Base-by-base conservation (phyloP, 1,139 yeast species). In the Zygosaccharomyces sapae region DNA sequence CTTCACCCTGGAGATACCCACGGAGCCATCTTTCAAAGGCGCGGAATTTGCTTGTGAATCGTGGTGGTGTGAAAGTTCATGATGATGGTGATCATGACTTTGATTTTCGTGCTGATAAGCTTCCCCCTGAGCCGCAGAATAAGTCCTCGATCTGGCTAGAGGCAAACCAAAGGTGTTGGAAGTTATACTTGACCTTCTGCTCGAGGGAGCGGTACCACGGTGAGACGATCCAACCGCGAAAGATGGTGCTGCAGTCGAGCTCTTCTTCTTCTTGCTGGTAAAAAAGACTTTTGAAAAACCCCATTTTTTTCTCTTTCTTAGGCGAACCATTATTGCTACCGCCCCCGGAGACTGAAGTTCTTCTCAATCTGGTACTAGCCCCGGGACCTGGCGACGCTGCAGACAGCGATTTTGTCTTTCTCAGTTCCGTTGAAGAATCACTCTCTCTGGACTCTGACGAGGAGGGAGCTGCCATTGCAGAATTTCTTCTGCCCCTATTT, bases 281-380 rank as follows among this genome's bases (percentile, higher is more conserved):
- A 54, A 74, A 74, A 29, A 73, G 39, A 12, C 65, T 57, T 39
- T 56, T 62, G 49, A 69, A 66, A 49, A 70, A 69, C 0, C 72
- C 70, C 19, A 48, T 43, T 45, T 61, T 65, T 56, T 62, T 66
- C 48, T 59, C 60, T 33, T 58, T 48, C 30, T 44, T 51, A 33
- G 25, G 44, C n/a, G 48, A 39, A 8, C 25, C 25, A 6, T 22
- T n/a, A 10, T 24, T 40, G 41, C 20, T 18, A 24, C 33, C 16
- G 38, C 46, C 30, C 18, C 33, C 46, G 2, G 52, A 44, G 24
- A 44, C 25, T 5, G 52, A 46, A 9, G 49, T 24, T 13, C 51
- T 46, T 30, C 38, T 25, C 10, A 30, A 33, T 9, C 9, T 6
- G 4, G 33, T 39, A 25, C n/a, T 7, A 16, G 12, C 12, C 13